Conservation (phyloP, 129 eudicot species). For the Dittrichia graveolens region DNA sequence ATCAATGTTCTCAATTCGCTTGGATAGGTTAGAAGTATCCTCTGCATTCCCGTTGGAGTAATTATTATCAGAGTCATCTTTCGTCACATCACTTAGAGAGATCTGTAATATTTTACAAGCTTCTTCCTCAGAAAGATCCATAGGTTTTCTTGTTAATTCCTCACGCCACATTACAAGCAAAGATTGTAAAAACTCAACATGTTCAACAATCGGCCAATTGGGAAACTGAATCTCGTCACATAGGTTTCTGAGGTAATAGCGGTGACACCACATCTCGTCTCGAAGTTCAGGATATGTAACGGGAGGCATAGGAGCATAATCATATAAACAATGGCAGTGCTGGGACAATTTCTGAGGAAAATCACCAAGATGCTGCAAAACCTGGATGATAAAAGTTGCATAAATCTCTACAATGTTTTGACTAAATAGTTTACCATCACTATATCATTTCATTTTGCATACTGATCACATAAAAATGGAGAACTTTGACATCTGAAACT, state of each 20-base stretch:
- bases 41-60: slow-evolving; percentile 47
- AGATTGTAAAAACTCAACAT: slow-evolving; percentile 95
- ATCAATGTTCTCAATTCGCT: slow-evolving; percentile 88
- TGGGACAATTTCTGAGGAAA: slow-evolving; percentile 94
- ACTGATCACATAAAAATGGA: slow-evolving; percentile 11
- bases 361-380: slow-evolving; percentile 98
- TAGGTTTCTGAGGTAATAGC: slow-evolving; percentile 88
- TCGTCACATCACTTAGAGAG: slow-evolving; percentile 73
- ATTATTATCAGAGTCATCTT: slow-evolving; percentile 56
- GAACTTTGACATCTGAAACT: background rate
- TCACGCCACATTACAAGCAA: slow-evolving; percentile 99
- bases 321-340: slow-evolving; percentile 91
- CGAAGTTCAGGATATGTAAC: slow-evolving; percentile 95
- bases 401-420: slow-evolving; percentile 16
- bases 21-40: slow-evolving; percentile 60
- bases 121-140: slow-evolving; percentile 99
- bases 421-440: slow-evolving; percentile 6
- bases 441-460: background rate
- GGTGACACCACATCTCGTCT: slow-evolving; percentile 99
- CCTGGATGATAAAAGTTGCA: slow-evolving; percentile 47
- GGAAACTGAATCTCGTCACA: slow-evolving; percentile 96
- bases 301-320: slow-evolving; percentile 99
- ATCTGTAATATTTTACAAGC: slow-evolving; percentile 94
- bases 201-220: slow-evolving; percentile 98
- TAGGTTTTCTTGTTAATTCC: slow-evolving; percentile 94